A percentile compares a stretch with the other conserved stretches of the same genome.
These are phyloP conservation scores for Carex arenaria DNA, from an alignment of 202 grass and related monocot species.

Conservation along the genomic window DNA sequence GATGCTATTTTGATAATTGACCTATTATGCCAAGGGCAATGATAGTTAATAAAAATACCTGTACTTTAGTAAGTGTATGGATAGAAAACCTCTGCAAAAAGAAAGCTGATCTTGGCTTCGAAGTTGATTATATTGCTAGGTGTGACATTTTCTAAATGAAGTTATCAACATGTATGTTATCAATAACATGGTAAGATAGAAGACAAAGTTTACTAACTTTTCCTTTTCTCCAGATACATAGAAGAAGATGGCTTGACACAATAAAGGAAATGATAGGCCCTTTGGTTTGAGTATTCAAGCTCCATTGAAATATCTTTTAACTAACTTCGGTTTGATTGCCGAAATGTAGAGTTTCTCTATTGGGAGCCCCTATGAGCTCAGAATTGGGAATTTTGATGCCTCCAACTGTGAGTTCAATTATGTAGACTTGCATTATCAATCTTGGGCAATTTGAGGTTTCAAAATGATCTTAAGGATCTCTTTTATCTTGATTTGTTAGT, in stretches of 20 bases:
- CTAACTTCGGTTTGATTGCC: no score
- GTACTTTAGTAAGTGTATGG: conserved; percentile 93
- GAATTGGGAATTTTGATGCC: no score
- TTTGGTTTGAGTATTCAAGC: conserved; percentile 24
- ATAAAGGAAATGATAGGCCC: conserved; percentile 84
- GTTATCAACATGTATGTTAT: background rate
- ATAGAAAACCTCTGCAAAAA: conserved; percentile 94
- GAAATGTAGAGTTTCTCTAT: no score
- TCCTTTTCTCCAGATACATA: conserved; percentile 56
- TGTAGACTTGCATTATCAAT: no score
- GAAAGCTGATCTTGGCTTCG: conserved; percentile 94
- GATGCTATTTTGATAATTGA: background rate
- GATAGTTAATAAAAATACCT: conserved; percentile 89
- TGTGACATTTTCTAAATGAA: conserved; percentile 10
- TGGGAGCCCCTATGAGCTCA: no score
- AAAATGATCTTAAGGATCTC: no score
- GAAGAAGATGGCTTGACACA: conserved; percentile 92
- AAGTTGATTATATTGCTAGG: conserved; percentile 95
- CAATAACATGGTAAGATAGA: background rate
- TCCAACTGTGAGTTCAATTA: no score
- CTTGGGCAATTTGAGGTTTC: no score
- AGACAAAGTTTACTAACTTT: conserved; percentile 22
- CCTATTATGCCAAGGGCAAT: conserved; percentile 76
- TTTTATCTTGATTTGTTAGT: no score
- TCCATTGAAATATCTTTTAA: no score